Base-by-base conservation (phyloP, 1,284 basidiomycete genomes). In the Melanopsichium pennsylvanicum region DNA sequence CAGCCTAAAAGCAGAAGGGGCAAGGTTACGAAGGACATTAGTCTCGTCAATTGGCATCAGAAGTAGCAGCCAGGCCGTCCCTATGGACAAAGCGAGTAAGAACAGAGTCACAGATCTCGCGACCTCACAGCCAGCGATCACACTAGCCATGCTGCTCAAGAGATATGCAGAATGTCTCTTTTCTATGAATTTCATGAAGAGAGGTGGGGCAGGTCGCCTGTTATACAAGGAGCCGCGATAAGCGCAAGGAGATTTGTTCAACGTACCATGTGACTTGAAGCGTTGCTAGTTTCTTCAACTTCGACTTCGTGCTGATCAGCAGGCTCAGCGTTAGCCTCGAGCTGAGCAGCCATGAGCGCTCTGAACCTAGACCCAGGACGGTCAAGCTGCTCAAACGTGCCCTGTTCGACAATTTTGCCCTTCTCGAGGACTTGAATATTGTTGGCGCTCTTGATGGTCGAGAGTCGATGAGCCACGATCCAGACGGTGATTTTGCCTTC, bases 391-490 rank as follows among this genome's bases (percentile, higher is more conserved):
- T 83, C 81, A 62, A 83, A 84, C 11, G 80, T 74, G 7, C 84
- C 84, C 48, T 82, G 81, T 74, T 85, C 84, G 5, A 80, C 82
- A 5, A 85, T 82, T 18, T 58, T 68, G 11, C 84, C 84, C n/a
- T 79, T 76, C 36, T 84, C 83, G 29, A 85, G 76, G 18, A 84
- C 76, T 10, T 84, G 78, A 35, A 85, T 83, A 9, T 82, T 80
- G 49, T 82, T 81, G 5, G 84, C 84, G 39, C 82, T 82, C 34
- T 82, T 83, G 64, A 85, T 84, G 2, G 83, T 80, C n/a, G 82
- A 84, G 7, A 85, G 70, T 25, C 84, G 75, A 66, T 85, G 84
- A 2, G 84, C 84, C 19, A 85, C 83, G 55, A 85, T 83, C 66
- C 84, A 84, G 45, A 84, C 84, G 4, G 84, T 85, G 46, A 84